Evolutionary conservation across 2,329 filamentous ascomycete species (phyloP), one percentile per base, ranked within the genome.

Genomic region (Fusarium nygamai): DNA sequence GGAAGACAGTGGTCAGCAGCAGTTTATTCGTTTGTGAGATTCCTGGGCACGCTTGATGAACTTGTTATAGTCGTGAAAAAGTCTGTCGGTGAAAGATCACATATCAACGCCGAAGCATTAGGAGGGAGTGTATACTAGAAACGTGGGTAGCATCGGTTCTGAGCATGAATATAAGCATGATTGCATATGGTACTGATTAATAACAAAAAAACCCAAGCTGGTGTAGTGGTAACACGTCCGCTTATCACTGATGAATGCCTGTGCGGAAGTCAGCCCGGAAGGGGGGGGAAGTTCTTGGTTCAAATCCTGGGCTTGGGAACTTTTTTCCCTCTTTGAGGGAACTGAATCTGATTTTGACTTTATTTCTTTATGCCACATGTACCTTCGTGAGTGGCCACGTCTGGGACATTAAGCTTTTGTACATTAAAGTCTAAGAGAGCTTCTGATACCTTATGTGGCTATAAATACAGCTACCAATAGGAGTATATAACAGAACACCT

Each of bases 1-100:
- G 66, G 66, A 14, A 68, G 64, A 4, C 66, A 69, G 14, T 69
- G 66, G 66, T 69, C 64, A 3, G 56, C 66, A 1, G 66, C 66
- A 14, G 66, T 69, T 29, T 69, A 69, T 43, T 27, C 66, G 3
- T 69, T 69, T 36, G 66, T 69, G n/a, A 38, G 66, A 17, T 68
- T 69, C 9, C 14, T 69, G n/a, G 48, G 64, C 17, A 69, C 47
- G 6, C 41, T 69, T 6, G 66, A 69, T 9, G 64, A 69, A 24
- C 66, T 69, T 16, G 66, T 69, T 3, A 1, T 69, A 20, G 36
- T 69, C 29, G 48, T 69, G 31, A 69, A 69, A 36, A 69, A 69
- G 48, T 50, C 64, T 8, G 66, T 69, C 8, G 66, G 66, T 6
- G 66, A 69, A 29, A 50, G 66, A 41, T 69, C 66, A 6, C 57